Evolutionary conservation across 192 early-diverging fungal species (phyloP), one percentile per base, ranked within the genome.

Genomic region (Anaeromyces robustus): DNA sequence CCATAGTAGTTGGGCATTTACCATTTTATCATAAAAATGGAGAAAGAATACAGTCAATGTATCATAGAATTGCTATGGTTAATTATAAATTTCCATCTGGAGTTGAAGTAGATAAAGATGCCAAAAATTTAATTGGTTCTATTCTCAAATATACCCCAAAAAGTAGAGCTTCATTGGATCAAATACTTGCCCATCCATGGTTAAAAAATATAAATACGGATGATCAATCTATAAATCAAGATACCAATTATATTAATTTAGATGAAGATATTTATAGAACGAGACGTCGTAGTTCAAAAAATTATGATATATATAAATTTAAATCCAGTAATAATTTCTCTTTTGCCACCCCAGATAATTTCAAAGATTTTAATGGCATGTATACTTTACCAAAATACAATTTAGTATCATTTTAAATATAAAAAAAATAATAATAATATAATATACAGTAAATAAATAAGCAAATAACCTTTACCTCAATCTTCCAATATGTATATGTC

Each of bases 31-130:
- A 81, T 32, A 81, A 80, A 37, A 83, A 85, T 7, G 87, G 82
- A 29, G 79, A 83, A 43, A 87, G 81, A 78, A 87, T 88, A 81
- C 82, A 78, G 29, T 85, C 82, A 30, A 86, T 94, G 80, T 88
- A 93, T 79, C 89, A 90, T 79, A 87, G 86, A 79, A 92, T 94
- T 81, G 86, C 87, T 16, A 82, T 86, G 30, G 90, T 88, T n/a
- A 87, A 92, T 37, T 87, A 88, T 82, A 84, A 85, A 30, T 94
- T 92, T 84, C 93, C 93, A 0, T n/a, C 52, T 0, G 52, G 52
- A 9, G 52, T 68, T 68, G 52, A 68, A 68, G 11, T 68, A 11
- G 52, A 68, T 68, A 68, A 68, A n/a, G 52, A 68, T 68, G 52
- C 52, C 1, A 68, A 68, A 68, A 68, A 68, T 68, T 68, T 68